phyloP scores from a whole-genome alignment of 352 stramenopile species.

The Blastocystis sp. region DNA sequence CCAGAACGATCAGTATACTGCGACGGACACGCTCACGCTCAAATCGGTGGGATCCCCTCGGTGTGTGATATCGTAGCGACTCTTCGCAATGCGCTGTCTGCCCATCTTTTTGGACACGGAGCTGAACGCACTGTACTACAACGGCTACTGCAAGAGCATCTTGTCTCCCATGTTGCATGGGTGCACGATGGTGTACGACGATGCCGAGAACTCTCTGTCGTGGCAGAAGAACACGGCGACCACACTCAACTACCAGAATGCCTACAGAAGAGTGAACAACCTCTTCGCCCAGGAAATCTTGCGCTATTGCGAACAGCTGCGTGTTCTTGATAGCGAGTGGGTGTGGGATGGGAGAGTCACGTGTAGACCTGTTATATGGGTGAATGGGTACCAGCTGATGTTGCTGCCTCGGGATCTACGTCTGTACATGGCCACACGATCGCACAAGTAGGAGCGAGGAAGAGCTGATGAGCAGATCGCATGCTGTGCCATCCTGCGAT shows the following conservation, averaged over 20 bases:
- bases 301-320: constrained; percentile 19
- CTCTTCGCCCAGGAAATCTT: constrained; percentile 60
- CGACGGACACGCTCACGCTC: neutral
- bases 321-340: neutral
- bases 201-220: constrained; percentile 21
- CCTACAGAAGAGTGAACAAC: constrained; percentile 47
- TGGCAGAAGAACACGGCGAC: constrained; percentile 57
- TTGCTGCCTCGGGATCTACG: constrained; percentile 47
- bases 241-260: constrained; percentile 24
- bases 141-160: constrained; percentile 60
- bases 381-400: constrained; percentile 59
- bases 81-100: constrained; percentile 39
- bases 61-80: neutral
- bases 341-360: neutral
- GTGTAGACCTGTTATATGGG: constrained; percentile 57
- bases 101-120: constrained; percentile 58
- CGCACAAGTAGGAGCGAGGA: neutral
- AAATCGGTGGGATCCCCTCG: neutral
- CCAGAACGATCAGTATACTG: constrained; percentile 38
- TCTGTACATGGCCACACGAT: constrained; percentile 24
- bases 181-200: constrained; percentile 57
- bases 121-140: constrained; percentile 52
- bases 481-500: neutral
- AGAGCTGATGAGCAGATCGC: neutral
- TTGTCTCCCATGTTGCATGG: constrained; percentile 46